Evolutionary conservation across 495 filamentous ascomycete species (phyloP).

Genomic region (Pyrenula aspistea): DNA sequence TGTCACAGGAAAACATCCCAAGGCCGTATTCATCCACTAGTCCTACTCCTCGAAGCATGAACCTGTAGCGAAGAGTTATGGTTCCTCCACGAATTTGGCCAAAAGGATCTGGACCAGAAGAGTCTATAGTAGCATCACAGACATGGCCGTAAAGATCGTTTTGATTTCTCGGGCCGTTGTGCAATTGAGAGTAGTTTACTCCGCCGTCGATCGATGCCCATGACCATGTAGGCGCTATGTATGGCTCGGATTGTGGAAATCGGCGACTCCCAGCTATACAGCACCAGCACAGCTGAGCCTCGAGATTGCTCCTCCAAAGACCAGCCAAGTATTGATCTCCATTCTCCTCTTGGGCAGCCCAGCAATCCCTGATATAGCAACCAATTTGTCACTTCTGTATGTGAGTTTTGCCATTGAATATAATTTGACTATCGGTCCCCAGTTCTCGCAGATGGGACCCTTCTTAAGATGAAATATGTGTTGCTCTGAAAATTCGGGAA

Average conservation of each 20-base stretch:
- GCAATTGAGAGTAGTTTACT: conserved; percentile 1
- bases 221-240: neutral
- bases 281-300: neutral
- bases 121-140: neutral
- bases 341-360: conserved; percentile 1
- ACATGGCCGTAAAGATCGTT: neutral
- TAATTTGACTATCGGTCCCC: neutral
- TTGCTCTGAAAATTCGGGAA: neutral
- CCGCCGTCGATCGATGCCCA: neutral
- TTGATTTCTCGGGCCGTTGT: neutral
- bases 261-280: neutral
- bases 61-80: neutral
- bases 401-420: conserved; percentile 9
- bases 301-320: conserved; percentile 2
- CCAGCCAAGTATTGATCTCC: conserved; percentile 3
- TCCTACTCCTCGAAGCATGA: neutral
- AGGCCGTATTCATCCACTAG: neutral
- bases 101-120: conserved; percentile 1
- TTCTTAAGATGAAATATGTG: conserved; percentile 10
- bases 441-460: conserved; percentile 25
- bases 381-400: conserved; percentile 5
- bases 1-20: neutral
- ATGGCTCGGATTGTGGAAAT: neutral
- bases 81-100: neutral
- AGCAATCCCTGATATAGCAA: conserved; percentile 4